Evolutionary conservation across 2,329 filamentous ascomycete genomes (phyloP), one percentile per base, ranked within the genome.

Genomic region (Blastomyces emzantsi): DNA sequence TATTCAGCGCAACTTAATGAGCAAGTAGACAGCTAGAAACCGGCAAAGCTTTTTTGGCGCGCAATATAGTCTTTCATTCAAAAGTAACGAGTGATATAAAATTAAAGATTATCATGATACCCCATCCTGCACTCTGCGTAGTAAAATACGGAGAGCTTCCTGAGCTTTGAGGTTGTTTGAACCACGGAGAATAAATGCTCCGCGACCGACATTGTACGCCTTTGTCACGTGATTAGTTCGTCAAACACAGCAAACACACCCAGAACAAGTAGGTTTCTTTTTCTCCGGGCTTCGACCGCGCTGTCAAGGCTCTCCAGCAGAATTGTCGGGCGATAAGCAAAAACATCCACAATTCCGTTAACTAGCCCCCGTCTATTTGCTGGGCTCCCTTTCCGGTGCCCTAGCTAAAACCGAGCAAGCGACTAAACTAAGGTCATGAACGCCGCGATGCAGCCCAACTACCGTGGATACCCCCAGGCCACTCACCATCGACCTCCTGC

Each of bases 361-460:
- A 43, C 41, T 41, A 43, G 41, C 3, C 55, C 55, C n/a, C 17
- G 25, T 43, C 55, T 57, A 43, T 41, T 57, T 57, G 55, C 55
- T 57, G 55, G 55, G 54, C 28, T 41, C 55, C n/a, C 22, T 22
- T 22, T 36, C 13, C n/a, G 54, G 55, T 57, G 33, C 55, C 54
- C 22, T 39, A n/a, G 28, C 25, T 36, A 33, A n/a, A 33, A 11
- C 55, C 36, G n/a, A 57, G 36, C n/a, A 57, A 11, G 7, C 19
- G 33, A 5, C 33, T 39, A 41, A 41, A 22, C 33, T 22, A 19
- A 25, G 15, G n/a, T 28, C 28, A 68, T 68, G 66, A 76, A 77
- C 67, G 71, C 74, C 67, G 72, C 74, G 65, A 75, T 78, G 71
- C 76, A 76, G 68, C 74, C 75, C 62, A 75, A 73, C 70, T 78